These are phyloP conservation scores for Dothistroma pini DNA, from an alignment of 2,329 filamentous ascomycete species.

Conservation along the genomic window DNA sequence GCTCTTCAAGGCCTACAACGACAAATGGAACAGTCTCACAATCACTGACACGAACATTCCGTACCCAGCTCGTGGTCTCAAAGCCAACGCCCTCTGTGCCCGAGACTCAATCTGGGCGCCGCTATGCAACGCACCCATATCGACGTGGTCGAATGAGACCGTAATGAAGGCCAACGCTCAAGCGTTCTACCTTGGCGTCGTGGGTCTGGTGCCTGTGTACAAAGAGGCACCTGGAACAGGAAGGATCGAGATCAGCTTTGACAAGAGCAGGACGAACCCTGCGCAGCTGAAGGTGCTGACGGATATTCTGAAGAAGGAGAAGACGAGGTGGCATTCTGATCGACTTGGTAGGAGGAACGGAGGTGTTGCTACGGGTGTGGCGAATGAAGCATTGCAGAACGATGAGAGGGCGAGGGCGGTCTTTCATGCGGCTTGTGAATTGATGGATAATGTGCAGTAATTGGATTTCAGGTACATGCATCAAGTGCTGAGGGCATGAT, in stretches of 20 bases:
- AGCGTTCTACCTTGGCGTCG: slow-evolving; percentile 31
- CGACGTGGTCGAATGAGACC: slow-evolving; percentile 32
- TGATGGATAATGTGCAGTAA: slow-evolving; percentile 27
- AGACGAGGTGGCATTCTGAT: slow-evolving; percentile 34
- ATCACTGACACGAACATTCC: slow-evolving; percentile 28
- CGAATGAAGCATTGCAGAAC: slow-evolving; percentile 29
- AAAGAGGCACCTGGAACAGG: slow-evolving; percentile 22
- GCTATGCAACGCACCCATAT: slow-evolving; percentile 16
- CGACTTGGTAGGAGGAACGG: slow-evolving; percentile 30
- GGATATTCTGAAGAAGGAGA: slow-evolving; percentile 34
- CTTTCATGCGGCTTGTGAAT: slow-evolving; percentile 34
- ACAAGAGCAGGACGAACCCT: slow-evolving; percentile 19
- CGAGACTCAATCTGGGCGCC: slow-evolving; percentile 29
- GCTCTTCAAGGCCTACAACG: slow-evolving; percentile 29
- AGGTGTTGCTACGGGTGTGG: slow-evolving; percentile 10
- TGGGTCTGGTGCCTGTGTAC: slow-evolving; percentile 26
- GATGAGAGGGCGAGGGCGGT: slow-evolving; percentile 32
- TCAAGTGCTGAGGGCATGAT: slow-evolving; percentile 1
- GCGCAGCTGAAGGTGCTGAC: slow-evolving; percentile 26
- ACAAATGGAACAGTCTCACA: slow-evolving; percentile 28
- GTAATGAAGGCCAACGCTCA: slow-evolving; percentile 34
- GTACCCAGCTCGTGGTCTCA: slow-evolving; percentile 31
- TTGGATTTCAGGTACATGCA: neutral
- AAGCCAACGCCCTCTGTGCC: slow-evolving; percentile 23
- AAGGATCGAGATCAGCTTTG: slow-evolving; percentile 26